These are phyloP conservation scores for Amanita polypyramis DNA, from an alignment of 768 basidiomycete species.

Conservation along the genomic window DNA sequence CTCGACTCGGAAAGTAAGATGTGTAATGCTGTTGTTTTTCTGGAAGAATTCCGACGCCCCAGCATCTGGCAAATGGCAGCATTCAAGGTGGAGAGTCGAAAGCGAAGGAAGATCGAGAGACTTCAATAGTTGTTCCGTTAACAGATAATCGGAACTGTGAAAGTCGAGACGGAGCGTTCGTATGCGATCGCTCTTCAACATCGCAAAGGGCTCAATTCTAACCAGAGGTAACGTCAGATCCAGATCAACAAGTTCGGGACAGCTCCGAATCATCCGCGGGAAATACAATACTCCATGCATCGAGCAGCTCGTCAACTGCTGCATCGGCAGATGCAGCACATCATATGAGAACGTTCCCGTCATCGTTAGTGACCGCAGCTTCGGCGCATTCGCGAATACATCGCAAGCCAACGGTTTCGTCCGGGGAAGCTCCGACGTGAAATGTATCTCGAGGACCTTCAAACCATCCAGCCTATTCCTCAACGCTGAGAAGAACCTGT, in stretches of 20 bases:
- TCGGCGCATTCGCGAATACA: background rate
- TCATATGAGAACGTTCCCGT: background rate
- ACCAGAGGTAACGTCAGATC: background rate
- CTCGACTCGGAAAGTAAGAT: conserved; percentile 5
- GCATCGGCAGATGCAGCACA: conserved; percentile 1
- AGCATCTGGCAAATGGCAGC: background rate
- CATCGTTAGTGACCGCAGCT: background rate
- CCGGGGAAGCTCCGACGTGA: conserved; percentile 1
- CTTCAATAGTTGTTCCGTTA: background rate
- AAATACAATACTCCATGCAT: conserved; percentile 3
- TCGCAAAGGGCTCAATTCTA: background rate
- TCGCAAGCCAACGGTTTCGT: background rate
- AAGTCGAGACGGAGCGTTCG: conserved; percentile 4
- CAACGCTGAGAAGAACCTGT: conserved; percentile 2
- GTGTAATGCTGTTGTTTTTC: conserved; percentile 3
- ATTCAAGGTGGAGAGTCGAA: conserved; percentile 2
- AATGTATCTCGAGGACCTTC: conserved; percentile 5
- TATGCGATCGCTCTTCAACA: background rate
- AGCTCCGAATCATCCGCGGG: background rate
- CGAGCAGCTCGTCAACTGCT: conserved; percentile 1
- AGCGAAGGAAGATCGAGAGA: conserved; percentile 3
- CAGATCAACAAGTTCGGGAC: conserved; percentile 1
- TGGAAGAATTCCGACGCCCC: conserved; percentile 1
- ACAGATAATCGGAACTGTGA: background rate
- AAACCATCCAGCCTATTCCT: background rate